These are phyloP conservation scores for Pleurotus platypus DNA, from an alignment of 768 basidiomycete species.

Conservation along the genomic window DNA sequence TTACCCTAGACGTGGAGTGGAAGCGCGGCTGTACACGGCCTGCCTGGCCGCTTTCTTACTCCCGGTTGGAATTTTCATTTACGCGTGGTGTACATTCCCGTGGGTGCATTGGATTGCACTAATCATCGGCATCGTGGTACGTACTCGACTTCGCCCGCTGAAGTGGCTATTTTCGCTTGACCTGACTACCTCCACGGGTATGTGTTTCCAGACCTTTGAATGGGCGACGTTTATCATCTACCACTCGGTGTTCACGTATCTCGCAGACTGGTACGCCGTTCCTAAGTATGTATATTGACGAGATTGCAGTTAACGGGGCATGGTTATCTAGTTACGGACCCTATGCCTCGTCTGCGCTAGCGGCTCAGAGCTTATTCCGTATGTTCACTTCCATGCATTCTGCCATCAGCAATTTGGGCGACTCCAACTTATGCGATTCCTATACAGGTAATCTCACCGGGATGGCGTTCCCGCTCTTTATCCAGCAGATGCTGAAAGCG, in stretches of 20 bases:
- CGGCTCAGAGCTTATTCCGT: constrained; percentile 58
- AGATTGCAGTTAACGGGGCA: not conserved
- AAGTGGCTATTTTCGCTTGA: too few species aligned
- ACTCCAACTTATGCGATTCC: not conserved
- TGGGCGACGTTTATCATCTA: constrained; percentile 49
- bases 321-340: constrained; percentile 32
- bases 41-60: constrained; percentile 45
- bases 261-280: constrained; percentile 51
- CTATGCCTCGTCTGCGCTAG: constrained; percentile 61
- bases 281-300: not conserved
- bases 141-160: not conserved
- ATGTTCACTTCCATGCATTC: constrained; percentile 13
- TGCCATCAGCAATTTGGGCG: too few species aligned
- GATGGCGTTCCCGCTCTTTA: constrained; percentile 60
- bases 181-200: too few species aligned
- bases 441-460: constrained; percentile 44
- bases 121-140: constrained; percentile 42
- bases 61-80: constrained; percentile 61
- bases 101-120: constrained; percentile 55
- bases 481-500: constrained; percentile 50
- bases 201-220: not conserved
- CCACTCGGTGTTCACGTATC: constrained; percentile 50
- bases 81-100: constrained; percentile 57
- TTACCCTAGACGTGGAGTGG: constrained; percentile 26
- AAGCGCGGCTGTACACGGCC: constrained; percentile 52